Percentiles rank a stretch among this genome's conserved stretches.
Conservation (phyloP, 768 basidiomycete species). For the Suillus discolor region DNA sequence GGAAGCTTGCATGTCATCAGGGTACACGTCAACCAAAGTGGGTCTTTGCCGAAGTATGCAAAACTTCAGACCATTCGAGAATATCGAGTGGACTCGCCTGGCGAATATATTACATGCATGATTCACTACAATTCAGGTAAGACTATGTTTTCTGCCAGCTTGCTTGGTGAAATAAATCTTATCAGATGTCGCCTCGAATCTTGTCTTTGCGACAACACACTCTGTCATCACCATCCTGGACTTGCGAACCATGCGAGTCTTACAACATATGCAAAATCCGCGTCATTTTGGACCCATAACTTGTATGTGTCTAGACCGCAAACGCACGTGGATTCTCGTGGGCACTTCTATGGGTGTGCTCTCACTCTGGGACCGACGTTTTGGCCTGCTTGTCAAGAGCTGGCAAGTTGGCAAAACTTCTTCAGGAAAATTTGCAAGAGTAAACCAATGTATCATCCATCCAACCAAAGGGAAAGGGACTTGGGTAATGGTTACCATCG, state of each 20-base stretch:
- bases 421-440: slow-evolving; percentile 53
- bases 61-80: slow-evolving; percentile 83
- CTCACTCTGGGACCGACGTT: slow-evolving; percentile 94
- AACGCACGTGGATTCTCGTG: slow-evolving; percentile 84
- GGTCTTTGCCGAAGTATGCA: slow-evolving; percentile 78
- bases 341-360: slow-evolving; percentile 86
- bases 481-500: slow-evolving; percentile 87
- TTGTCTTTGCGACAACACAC: slow-evolving; percentile 86
- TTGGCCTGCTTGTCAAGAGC: slow-evolving; percentile 84
- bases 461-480: slow-evolving; percentile 86
- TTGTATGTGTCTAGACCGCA: slow-evolving; percentile 80
- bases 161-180: neutral
- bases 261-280: slow-evolving; percentile 82
- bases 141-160: slow-evolving; percentile 13
- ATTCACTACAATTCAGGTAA: slow-evolving; percentile 77
- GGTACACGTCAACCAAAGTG: slow-evolving; percentile 70
- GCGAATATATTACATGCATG: slow-evolving; percentile 86
- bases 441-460: slow-evolving; percentile 80
- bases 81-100: slow-evolving; percentile 68
- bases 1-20: slow-evolving; percentile 84
- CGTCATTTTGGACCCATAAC: slow-evolving; percentile 87
- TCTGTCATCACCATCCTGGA: slow-evolving; percentile 78
- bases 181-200: slow-evolving; percentile 73
- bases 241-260: slow-evolving; percentile 77
- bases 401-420: slow-evolving; percentile 75